Evolutionary conservation across 2,329 filamentous ascomycete species (phyloP), one percentile per base, ranked within the genome.

Genomic region (Endoconidiophora polonica): DNA sequence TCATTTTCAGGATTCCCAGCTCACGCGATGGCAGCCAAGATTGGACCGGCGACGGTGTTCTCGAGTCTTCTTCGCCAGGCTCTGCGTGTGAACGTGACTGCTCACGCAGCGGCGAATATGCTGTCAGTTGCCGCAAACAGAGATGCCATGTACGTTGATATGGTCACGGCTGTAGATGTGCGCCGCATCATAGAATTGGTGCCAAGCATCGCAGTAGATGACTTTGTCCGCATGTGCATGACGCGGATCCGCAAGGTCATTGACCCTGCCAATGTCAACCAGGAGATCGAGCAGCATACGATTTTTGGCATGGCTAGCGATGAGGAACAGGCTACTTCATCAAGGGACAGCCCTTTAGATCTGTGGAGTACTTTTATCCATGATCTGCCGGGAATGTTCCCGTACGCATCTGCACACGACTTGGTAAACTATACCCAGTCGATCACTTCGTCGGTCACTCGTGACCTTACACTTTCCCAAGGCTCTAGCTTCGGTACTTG

Each of bases 91-190:
- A 98, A 98, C 60, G 75, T 91, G 53, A 86, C 90, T 18, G 91
- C 91, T 2, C 90, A 96, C 60, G 88, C 91, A 1, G 87, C 90
- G 1, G 90, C 88, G 20, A 93, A 91, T 55, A 87, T 94, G 75
- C 72, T 98, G 10, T 86, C 86, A 5, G 86, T 90, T 59, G 80
- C 86, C 16, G 83, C 86, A 43, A 93, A 94, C 61, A 79, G 91
- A 49, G 86, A 91, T 56, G 83, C 91, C 59, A 96, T 98, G 91
- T 95, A 91, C 69, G 71, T 82, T 46, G 91, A 98, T 60, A 94
- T 88, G 80, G 79, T 86, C 39, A 77, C 70, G 2, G 74, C 76
- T 66, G 75, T 81, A 26, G 69, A 74, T 23, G 67, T 75, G 7
- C 72, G 77, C 44, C 81, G 81, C 59, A 65, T 81, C 52, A 75